Conservation (phyloP, 2,329 filamentous ascomycete genomes). For the Xylaria sp. region DNA sequence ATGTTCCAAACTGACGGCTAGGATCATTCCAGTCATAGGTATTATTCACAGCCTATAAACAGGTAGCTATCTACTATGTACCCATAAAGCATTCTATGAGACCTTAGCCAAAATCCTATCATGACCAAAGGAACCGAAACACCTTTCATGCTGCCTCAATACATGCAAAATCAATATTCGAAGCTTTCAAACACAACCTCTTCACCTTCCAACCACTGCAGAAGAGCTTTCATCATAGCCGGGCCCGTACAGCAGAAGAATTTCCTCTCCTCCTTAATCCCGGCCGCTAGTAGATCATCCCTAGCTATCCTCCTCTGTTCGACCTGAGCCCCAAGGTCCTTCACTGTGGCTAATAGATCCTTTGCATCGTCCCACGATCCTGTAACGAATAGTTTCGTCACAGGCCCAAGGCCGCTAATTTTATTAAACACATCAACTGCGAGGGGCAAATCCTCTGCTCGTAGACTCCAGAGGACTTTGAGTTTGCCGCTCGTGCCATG, state of each 20-base stretch:
- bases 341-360: conserved; percentile 51
- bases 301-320: conserved; percentile 53
- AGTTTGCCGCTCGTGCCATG: conserved; percentile 52
- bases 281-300: conserved; percentile 57
- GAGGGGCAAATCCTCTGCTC: conserved; percentile 69
- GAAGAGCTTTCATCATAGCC: conserved; percentile 54
- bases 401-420: conserved; percentile 61
- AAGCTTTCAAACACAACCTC: conserved; percentile 70
- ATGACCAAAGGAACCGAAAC: neutral
- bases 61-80: no score
- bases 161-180: conserved; percentile 58
- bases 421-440: conserved; percentile 68
- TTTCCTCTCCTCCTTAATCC: conserved; percentile 57
- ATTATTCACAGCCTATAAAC: no score
- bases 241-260: conserved; percentile 64
- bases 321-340: conserved; percentile 52
- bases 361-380: conserved; percentile 63
- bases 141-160: neutral
- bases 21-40: no score
- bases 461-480: conserved; percentile 75
- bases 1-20: no score
- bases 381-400: conserved; percentile 74
- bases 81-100: no score
- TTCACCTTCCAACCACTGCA: conserved; percentile 66
- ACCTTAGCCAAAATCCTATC: no score